Percentiles rank a stretch among this genome's conserved stretches.
These are phyloP conservation scores for Petrea volubilis DNA, from an alignment of 257 asterid genomes.

Conservation along the genomic window DNA sequence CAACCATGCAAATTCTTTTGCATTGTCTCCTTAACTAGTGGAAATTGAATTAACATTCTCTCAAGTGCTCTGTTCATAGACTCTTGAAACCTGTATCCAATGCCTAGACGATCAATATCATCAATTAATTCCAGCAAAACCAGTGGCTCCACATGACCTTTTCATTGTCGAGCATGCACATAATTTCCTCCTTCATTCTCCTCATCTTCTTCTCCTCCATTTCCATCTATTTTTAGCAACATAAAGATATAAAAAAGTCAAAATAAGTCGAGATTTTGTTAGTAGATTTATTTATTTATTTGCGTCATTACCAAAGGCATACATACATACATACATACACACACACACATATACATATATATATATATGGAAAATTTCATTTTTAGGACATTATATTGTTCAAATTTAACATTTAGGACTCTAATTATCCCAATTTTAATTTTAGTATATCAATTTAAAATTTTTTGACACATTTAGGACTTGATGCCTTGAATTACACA, in stretches of 20 bases:
- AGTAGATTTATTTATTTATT: too few relatives aligned
- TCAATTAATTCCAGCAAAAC: constrained; percentile 15
- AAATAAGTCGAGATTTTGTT: too few relatives aligned
- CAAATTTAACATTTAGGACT: too few relatives aligned
- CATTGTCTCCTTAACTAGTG: neutral
- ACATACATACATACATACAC: too few relatives aligned
- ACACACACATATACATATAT: too few relatives aligned
- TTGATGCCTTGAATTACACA: too few relatives aligned
- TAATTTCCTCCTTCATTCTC: constrained; percentile 24
- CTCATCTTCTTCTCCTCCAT: neutral
- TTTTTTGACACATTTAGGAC: too few relatives aligned
- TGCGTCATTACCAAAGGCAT: too few relatives aligned
- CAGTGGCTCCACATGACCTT: constrained; percentile 8
- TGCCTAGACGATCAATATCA: constrained; percentile 21
- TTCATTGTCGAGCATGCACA: constrained; percentile 17
- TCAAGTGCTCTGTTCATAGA: neutral
- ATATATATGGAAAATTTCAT: too few relatives aligned
- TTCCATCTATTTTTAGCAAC: constrained; percentile 11
- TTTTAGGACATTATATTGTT: too few relatives aligned
- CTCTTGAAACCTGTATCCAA: constrained; percentile 11
- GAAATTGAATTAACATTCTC: neutral
- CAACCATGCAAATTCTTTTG: neutral
- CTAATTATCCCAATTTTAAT: too few relatives aligned
- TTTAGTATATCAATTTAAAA: too few relatives aligned
- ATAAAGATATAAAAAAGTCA: neutral